Percentiles rank a stretch among this genome's conserved stretches.
phyloP scores from a whole-genome alignment of 2,329 filamentous ascomycete species.

The Pseudocercospora ulei region DNA sequence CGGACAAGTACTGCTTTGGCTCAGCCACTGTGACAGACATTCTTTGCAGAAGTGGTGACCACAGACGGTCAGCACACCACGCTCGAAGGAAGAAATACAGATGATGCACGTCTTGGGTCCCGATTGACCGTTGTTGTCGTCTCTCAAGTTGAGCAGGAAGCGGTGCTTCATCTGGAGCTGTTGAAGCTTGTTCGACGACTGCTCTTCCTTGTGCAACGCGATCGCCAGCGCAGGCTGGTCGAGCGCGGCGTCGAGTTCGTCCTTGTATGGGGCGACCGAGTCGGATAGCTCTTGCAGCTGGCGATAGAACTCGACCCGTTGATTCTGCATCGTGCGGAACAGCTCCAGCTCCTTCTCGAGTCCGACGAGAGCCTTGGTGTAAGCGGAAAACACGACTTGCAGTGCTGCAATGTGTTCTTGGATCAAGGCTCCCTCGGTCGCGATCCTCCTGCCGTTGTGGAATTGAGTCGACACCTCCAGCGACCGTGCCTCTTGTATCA shows the following conservation, averaged over 20 bases:
- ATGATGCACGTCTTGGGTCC: slow-evolving; percentile 64
- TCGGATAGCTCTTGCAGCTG: slow-evolving; percentile 89
- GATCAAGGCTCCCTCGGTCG: slow-evolving; percentile 56
- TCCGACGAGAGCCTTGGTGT: slow-evolving; percentile 44
- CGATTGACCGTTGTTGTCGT: slow-evolving; percentile 51
- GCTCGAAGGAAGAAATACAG: slow-evolving; percentile 64
- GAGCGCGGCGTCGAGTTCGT: slow-evolving; percentile 49
- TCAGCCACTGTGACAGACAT: slow-evolving; percentile 73
- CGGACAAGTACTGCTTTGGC: slow-evolving; percentile 64
- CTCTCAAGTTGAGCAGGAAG: slow-evolving; percentile 57
- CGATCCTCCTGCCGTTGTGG: slow-evolving; percentile 49
- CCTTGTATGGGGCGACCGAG: slow-evolving; percentile 65
- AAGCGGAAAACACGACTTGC: slow-evolving; percentile 45
- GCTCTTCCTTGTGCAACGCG: slow-evolving; percentile 43
- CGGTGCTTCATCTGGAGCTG: slow-evolving; percentile 61
- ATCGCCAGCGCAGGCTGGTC: slow-evolving; percentile 43
- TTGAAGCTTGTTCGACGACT: slow-evolving; percentile 50
- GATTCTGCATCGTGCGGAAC: slow-evolving; percentile 72
- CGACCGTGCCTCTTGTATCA: slow-evolving; percentile 59
- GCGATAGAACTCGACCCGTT: slow-evolving; percentile 77
- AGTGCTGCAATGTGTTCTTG: slow-evolving; percentile 53
- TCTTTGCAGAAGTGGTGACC: slow-evolving; percentile 88
- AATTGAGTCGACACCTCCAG: slow-evolving; percentile 52
- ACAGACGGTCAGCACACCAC: slow-evolving; percentile 76
- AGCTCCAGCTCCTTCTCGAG: slow-evolving; percentile 63